Evolutionary conservation across 139 green algal genomes (phyloP).

Genomic region (Closterium sp.): DNA sequence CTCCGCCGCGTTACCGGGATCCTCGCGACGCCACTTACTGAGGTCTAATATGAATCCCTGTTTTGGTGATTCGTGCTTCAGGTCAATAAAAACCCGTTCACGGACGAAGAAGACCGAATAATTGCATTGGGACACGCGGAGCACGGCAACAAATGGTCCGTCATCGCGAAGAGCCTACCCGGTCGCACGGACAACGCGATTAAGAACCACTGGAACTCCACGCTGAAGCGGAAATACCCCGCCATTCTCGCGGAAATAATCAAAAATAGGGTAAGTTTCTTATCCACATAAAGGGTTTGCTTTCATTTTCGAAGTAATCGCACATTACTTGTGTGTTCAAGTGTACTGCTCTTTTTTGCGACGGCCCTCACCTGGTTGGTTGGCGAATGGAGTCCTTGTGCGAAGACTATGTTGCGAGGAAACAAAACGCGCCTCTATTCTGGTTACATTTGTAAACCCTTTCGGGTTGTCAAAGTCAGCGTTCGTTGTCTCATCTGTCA

Average conservation of each 20-base stretch:
- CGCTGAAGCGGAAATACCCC: slow-evolving; percentile 43
- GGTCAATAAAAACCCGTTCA: slow-evolving; percentile 61
- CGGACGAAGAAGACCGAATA: slow-evolving; percentile 41
- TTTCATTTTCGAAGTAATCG: no score
- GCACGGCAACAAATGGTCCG: slow-evolving; percentile 60
- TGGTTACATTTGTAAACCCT: no score
- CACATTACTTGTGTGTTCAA: no score
- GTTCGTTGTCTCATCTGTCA: background rate
- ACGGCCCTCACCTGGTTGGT: background rate
- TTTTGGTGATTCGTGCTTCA: background rate
- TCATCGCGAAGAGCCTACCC: slow-evolving; percentile 51
- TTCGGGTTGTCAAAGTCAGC: no score
- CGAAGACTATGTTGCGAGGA: background rate
- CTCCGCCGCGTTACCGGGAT: no score
- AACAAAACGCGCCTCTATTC: background rate
- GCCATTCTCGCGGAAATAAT: slow-evolving; percentile 17
- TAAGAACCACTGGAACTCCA: slow-evolving; percentile 81
- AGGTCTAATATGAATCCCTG: no score
- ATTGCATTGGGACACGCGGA: slow-evolving; percentile 53
- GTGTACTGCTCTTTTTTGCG: background rate
- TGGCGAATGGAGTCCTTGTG: background rate
- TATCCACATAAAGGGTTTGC: no score
- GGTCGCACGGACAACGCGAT: slow-evolving; percentile 49
- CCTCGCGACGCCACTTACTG: no score
- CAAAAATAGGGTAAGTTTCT: background rate